These are phyloP conservation scores for Rosa hybrid DNA, from an alignment of 331 rosid species.

Conservation along the genomic window DNA sequence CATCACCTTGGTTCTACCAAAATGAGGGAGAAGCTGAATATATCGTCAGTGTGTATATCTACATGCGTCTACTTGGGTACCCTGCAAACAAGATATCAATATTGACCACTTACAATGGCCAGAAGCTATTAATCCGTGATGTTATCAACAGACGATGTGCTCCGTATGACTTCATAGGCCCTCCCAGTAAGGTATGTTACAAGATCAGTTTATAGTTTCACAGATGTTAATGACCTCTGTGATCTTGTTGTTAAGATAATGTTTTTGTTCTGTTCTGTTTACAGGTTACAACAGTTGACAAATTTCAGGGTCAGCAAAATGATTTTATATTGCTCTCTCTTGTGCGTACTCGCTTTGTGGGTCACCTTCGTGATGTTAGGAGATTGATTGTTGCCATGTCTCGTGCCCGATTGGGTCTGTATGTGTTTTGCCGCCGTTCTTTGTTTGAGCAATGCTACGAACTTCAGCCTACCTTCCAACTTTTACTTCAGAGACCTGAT, in stretches of 20 bases:
- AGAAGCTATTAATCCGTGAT: constrained; percentile 96
- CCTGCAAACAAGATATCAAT: constrained; percentile 94
- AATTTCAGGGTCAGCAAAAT: constrained; percentile 98
- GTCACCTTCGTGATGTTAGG: constrained; percentile 97
- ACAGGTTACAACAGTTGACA: constrained; percentile 90
- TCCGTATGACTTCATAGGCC: constrained; percentile 89
- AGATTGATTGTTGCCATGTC: constrained; percentile 99
- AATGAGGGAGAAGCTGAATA: constrained; percentile 97
- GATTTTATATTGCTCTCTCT: constrained; percentile 90
- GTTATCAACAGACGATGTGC: constrained; percentile 83
- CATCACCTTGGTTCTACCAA: constrained; percentile 98
- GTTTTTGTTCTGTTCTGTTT: constrained; percentile 15
- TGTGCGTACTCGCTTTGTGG: constrained; percentile 90
- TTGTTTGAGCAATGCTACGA: constrained; percentile 95
- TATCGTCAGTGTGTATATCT: constrained; percentile 87
- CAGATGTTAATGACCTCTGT: not conserved
- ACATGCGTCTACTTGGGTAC: constrained; percentile 91
- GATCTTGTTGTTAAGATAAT: not conserved
- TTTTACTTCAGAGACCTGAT: constrained; percentile 87
- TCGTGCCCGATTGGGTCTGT: constrained; percentile 93
- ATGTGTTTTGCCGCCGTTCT: constrained; percentile 89
- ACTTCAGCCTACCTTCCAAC: constrained; percentile 94
- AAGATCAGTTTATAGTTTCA: constrained; percentile 6
- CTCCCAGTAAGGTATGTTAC: constrained; percentile 81
- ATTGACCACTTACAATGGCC: constrained; percentile 98